A percentile compares a stretch with the other conserved stretches of the same genome.
Evolutionary conservation across 169 alveolate species (phyloP).

Genomic region (Babesia gibsoni): DNA sequence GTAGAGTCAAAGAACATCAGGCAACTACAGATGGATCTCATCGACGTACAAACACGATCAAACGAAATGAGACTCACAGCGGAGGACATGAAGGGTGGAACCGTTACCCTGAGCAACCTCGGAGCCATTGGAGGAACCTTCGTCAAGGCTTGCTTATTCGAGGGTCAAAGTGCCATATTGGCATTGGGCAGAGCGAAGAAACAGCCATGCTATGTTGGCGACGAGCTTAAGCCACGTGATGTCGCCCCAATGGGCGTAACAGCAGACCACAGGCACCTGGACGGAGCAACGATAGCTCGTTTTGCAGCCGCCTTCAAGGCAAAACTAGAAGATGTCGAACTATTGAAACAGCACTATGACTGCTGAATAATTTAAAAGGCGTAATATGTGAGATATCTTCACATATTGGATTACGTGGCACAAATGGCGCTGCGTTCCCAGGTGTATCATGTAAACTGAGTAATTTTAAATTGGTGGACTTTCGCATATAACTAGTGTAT

Average conservation of each 20-base stretch:
- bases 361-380: not conserved
- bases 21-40: slow-evolving; percentile 85
- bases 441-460: too few species aligned
- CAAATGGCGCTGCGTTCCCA: too few species aligned
- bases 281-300: slow-evolving; percentile 90
- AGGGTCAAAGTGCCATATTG: slow-evolving; percentile 90
- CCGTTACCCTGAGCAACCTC: slow-evolving; percentile 88
- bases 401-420: too few species aligned
- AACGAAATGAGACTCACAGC: slow-evolving; percentile 70
- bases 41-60: slow-evolving; percentile 81
- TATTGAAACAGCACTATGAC: slow-evolving; percentile 24
- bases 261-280: slow-evolving; percentile 94
- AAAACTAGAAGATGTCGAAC: slow-evolving; percentile 10
- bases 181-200: slow-evolving; percentile 73
- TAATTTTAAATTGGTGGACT: too few species aligned
- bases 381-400: too few species aligned
- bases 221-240: slow-evolving; percentile 36
- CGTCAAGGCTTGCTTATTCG: slow-evolving; percentile 87
- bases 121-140: slow-evolving; percentile 93
- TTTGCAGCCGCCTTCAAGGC: slow-evolving; percentile 44
- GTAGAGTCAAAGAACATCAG: slow-evolving; percentile 83
- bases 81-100: slow-evolving; percentile 87
- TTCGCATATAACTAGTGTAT: too few species aligned
- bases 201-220: slow-evolving; percentile 58
- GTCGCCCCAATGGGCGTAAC: slow-evolving; percentile 78